Percentiles rank a stretch among this genome's conserved stretches.
phyloP scores from a whole-genome alignment of 805 yeast species.

The Candida golubevii region DNA sequence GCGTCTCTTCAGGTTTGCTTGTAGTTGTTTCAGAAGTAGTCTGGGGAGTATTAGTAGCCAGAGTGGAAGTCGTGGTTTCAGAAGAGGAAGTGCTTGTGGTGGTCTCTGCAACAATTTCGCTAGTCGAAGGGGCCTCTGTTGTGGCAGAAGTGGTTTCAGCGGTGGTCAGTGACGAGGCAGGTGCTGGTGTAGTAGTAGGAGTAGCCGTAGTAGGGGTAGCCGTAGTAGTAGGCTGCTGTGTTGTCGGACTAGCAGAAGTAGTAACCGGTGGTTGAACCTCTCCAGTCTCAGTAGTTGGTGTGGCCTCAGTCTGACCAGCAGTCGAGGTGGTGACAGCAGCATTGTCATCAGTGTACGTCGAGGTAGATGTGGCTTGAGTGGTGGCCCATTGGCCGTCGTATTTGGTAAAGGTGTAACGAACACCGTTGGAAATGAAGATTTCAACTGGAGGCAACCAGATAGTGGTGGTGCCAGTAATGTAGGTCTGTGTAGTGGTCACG shows the following conservation, averaged over 20 bases:
- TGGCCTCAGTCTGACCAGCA: constrained; percentile 6
- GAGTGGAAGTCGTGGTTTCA: constrained; percentile 12
- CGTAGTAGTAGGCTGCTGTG: background rate
- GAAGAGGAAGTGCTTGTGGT: constrained; percentile 15
- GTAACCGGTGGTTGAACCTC: background rate
- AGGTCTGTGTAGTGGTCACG: constrained; percentile 41
- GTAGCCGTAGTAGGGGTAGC: constrained; percentile 3
- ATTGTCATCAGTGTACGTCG: constrained; percentile 14
- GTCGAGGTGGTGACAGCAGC: constrained; percentile 3
- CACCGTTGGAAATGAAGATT: constrained; percentile 48
- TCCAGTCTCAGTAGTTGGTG: background rate
- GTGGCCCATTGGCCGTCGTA: constrained; percentile 28
- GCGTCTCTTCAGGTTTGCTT: background rate
- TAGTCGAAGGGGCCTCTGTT: constrained; percentile 4
- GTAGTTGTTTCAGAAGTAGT: background rate
- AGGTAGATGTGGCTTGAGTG: constrained; percentile 34
- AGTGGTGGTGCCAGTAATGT: constrained; percentile 46
- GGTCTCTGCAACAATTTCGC: constrained; percentile 13
- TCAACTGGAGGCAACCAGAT: constrained; percentile 50
- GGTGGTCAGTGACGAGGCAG: constrained; percentile 7
- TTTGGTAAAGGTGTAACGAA: constrained; percentile 46
- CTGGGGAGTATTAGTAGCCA: constrained; percentile 13
- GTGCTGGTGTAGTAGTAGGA: constrained; percentile 11
- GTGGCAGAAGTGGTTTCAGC: constrained; percentile 7
- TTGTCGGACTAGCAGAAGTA: background rate